Conservation (phyloP, 2,329 filamentous ascomycete species). For the Cylindrodendrum hubeiense region DNA sequence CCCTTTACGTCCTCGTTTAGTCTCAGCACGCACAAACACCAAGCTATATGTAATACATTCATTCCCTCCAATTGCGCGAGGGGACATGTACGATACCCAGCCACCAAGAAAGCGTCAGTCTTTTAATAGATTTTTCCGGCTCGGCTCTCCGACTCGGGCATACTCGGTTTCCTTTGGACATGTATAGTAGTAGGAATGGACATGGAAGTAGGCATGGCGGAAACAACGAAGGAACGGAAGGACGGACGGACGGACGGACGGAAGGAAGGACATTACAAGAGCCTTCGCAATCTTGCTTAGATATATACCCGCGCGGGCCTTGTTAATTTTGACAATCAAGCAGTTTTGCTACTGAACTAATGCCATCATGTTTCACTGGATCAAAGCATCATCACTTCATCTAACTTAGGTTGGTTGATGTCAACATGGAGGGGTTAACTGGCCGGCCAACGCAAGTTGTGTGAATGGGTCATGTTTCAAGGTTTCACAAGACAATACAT, state of each 20-base stretch:
- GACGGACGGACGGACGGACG: not conserved
- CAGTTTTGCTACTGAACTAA: not conserved
- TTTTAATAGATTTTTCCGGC: not conserved
- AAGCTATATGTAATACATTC: not conserved
- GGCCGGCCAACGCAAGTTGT: no score
- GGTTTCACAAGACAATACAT: not conserved
- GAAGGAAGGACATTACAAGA: not conserved
- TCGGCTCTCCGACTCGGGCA: not conserved
- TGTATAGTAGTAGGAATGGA: slow-evolving; percentile 8
- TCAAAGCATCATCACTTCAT: no score
- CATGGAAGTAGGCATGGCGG: not conserved
- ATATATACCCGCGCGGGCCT: slow-evolving; percentile 33
- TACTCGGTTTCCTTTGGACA: not conserved
- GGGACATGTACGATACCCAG: slow-evolving; percentile 13
- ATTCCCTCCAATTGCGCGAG: not conserved
- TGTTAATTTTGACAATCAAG: slow-evolving; percentile 14
- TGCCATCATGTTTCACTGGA: no score
- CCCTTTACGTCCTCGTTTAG: slow-evolving; percentile 65
- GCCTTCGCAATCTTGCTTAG: slow-evolving; percentile 10
- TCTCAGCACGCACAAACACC: not conserved
- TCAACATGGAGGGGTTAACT: no score
- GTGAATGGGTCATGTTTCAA: not conserved
- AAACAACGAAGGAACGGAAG: not conserved
- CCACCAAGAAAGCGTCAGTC: not conserved
- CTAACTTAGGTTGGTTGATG: no score